Evolutionary conservation across 2,329 filamentous ascomycete species (phyloP), one percentile per base, ranked within the genome.

Genomic region (Mollisia scopiformis): DNA sequence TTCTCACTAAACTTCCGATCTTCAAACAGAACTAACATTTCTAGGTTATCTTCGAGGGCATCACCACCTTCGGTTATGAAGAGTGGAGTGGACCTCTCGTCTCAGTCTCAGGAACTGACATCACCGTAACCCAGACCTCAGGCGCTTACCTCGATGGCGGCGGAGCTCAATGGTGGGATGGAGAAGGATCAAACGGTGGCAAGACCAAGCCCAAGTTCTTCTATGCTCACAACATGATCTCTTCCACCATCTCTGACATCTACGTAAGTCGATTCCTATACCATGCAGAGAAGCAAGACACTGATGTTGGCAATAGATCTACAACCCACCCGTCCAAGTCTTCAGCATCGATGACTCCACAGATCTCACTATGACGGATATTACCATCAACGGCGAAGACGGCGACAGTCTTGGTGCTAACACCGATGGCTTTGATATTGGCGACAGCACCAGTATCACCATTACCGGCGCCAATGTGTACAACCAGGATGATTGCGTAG

Each of bases 61-160:
- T 78, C 16, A 90, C 87, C n/a, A 85, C 82, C 57, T 90, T 88
- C 68, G 87, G 79, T 35, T 89, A 88, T 75, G 77, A 84, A 64
- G 82, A 87, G 68, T 90, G 87, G 87, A 71, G 72, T 2, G 88
- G 88, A 0, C 87, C 87, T 46, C 77, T 90, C 14, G 80, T 90
- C 66, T 79, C 81, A 28, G 78, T 90, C 63, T 82, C 82, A 1
- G 88, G 88, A 41, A 82, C 74, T 35, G 74, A 78, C 59, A 80
- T 88, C 68, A 78, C 77, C 46, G 77, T 88, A 27, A 76, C 76
- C 21, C 84, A 83, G 55, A 81, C 82, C 25, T 66, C 75, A 1
- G 86, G 83, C 21, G 77, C 77, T 61, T 75, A 79, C 33, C 79
- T 89, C 49, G 77, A 88, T 67, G 82, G 84, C 61, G 78, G 46